Percentiles rank a stretch among this genome's conserved stretches.
These are phyloP conservation scores for Galerina marginata DNA, from an alignment of 768 basidiomycete genomes.

Conservation along the genomic window DNA sequence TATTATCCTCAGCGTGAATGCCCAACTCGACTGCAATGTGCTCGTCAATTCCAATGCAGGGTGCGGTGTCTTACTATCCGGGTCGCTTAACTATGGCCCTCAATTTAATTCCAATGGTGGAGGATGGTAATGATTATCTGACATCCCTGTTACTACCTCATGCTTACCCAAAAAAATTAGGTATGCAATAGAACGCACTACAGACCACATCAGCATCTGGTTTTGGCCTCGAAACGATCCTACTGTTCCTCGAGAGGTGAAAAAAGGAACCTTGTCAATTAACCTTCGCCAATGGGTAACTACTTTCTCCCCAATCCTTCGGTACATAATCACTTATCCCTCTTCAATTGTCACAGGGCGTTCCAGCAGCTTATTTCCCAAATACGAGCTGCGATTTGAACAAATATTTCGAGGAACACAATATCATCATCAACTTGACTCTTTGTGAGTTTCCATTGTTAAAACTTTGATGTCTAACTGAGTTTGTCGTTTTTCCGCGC, in stretches of 20 bases:
- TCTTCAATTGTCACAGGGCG: constrained; percentile 44
- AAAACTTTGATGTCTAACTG: background rate
- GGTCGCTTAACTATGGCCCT: constrained; percentile 52
- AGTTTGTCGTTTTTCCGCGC: background rate
- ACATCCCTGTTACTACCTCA: background rate
- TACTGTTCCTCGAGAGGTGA: constrained; percentile 47
- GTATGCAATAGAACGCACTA: constrained; percentile 61
- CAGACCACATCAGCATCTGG: constrained; percentile 59
- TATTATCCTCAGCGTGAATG: constrained; percentile 30
- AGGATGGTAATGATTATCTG: constrained; percentile 50
- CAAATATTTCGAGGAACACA: constrained; percentile 56
- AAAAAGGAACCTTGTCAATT: constrained; percentile 32
- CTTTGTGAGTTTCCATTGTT: constrained; percentile 34
- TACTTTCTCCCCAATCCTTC: background rate
- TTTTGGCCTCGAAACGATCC: constrained; percentile 59
- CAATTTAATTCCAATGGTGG: constrained; percentile 61
- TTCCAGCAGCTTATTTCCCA: constrained; percentile 63
- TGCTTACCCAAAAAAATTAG: constrained; percentile 25
- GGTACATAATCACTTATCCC: background rate
- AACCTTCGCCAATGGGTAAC: constrained; percentile 48
- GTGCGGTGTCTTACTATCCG: constrained; percentile 49
- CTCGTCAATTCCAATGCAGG: constrained; percentile 52
- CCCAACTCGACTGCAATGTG: constrained; percentile 48
- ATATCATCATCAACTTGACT: constrained; percentile 68
- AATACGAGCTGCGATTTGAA: constrained; percentile 62